Evolutionary conservation across 768 basidiomycete genomes (phyloP).

Genomic region (Tulasnella sp.): DNA sequence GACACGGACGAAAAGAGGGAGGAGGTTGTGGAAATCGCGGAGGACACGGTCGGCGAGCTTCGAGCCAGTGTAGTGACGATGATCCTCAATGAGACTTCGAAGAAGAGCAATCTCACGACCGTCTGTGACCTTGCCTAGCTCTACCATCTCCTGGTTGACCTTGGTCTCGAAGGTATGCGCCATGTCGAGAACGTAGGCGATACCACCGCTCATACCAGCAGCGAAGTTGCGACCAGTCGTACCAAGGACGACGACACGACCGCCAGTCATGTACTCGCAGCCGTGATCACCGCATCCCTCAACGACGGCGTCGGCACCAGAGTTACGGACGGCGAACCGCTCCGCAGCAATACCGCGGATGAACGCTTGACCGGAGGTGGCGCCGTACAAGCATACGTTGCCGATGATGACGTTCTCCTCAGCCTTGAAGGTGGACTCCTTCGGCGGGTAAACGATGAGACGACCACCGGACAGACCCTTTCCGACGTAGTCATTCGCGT

Average conservation of each 20-base stretch:
- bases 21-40: slow-evolving; percentile 88
- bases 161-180: slow-evolving; percentile 89
- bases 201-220: slow-evolving; percentile 98
- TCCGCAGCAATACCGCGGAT: slow-evolving; percentile 94
- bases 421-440: slow-evolving; percentile 87
- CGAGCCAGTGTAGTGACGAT: slow-evolving; percentile 96
- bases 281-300: slow-evolving; percentile 96
- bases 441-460: slow-evolving; percentile 94
- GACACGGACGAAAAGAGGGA: slow-evolving; percentile 94
- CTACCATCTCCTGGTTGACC: slow-evolving; percentile 97
- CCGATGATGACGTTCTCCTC: slow-evolving; percentile 95
- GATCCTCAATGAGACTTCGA: slow-evolving; percentile 90
- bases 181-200: slow-evolving; percentile 94
- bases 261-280: slow-evolving; percentile 99
- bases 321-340: slow-evolving; percentile 95
- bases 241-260: slow-evolving; percentile 89
- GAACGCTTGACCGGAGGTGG: slow-evolving; percentile 94
- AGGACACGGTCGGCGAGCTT: slow-evolving; percentile 90
- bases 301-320: slow-evolving; percentile 90
- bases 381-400: slow-evolving; percentile 95
- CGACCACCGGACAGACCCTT: slow-evolving; percentile 97
- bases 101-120: slow-evolving; percentile 94
- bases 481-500: slow-evolving; percentile 98
- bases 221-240: slow-evolving; percentile 95
- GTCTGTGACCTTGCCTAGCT: slow-evolving; percentile 87